These are phyloP conservation scores for Epichloe bromicola DNA, from an alignment of 2,329 filamentous ascomycete genomes.

Conservation along the genomic window DNA sequence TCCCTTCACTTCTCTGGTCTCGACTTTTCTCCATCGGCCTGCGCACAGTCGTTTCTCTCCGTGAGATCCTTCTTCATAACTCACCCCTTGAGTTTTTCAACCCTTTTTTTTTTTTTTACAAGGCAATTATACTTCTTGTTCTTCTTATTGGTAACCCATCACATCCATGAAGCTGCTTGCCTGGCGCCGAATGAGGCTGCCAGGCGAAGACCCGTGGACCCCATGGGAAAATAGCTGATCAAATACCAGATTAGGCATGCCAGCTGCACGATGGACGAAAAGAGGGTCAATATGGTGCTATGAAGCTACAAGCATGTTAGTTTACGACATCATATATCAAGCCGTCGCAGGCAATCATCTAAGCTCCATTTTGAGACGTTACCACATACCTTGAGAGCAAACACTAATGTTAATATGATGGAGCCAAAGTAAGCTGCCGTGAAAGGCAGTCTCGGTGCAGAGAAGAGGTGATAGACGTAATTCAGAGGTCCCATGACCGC, in stretches of 20 bases:
- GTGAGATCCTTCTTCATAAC: neutral
- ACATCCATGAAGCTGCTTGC: slow-evolving; percentile 80
- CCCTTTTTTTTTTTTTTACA: neutral
- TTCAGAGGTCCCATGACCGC: slow-evolving; percentile 83
- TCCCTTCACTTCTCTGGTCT: neutral
- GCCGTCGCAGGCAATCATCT: neutral
- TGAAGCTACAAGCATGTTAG: slow-evolving; percentile 47
- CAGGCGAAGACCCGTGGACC: slow-evolving; percentile 72
- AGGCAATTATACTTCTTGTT: neutral
- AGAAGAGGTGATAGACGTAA: slow-evolving; percentile 76
- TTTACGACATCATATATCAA: neutral
- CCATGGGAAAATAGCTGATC: slow-evolving; percentile 97
- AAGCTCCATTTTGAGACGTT: neutral
- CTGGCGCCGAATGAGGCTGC: slow-evolving; percentile 77
- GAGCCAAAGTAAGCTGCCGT: slow-evolving; percentile 92
- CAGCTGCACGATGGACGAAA: slow-evolving; percentile 74
- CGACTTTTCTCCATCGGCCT: neutral
- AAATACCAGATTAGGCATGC: slow-evolving; percentile 82
- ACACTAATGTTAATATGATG: slow-evolving; percentile 80
- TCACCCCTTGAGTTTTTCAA: neutral
- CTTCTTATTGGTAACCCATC: slow-evolving; percentile 26
- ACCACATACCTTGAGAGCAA: slow-evolving; percentile 73
- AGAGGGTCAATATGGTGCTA: slow-evolving; percentile 70
- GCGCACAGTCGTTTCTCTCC: neutral
- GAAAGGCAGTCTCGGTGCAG: slow-evolving; percentile 75